A percentile compares a stretch with the other conserved stretches of the same genome.
Conservation (phyloP, 2,329 filamentous ascomycete genomes). For the Talaromyces islandicus region DNA sequence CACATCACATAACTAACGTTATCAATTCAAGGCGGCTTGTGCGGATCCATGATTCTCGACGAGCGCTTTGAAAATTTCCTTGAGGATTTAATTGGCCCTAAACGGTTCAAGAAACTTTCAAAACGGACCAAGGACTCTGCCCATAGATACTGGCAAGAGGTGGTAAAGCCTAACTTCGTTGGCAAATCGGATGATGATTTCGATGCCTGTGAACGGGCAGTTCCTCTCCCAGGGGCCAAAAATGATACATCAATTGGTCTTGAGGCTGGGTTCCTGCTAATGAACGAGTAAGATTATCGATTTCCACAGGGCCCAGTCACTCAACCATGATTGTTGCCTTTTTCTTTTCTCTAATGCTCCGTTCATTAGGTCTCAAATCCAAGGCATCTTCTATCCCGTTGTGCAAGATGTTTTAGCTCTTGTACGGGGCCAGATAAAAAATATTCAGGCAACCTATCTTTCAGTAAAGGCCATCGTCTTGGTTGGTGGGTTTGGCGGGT, state of each 20-base stretch:
- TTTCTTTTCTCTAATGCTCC: not conserved
- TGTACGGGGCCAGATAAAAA: conserved; percentile 16
- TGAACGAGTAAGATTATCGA: conserved; percentile 13
- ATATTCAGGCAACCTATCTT: conserved; percentile 1
- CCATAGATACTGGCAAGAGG: conserved; percentile 24
- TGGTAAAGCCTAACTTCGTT: conserved; percentile 20
- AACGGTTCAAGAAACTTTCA: conserved; percentile 21
- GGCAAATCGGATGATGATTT: conserved; percentile 19
- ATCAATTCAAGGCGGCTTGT: conserved; percentile 20
- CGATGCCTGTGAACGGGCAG: conserved; percentile 15
- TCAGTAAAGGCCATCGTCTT: conserved; percentile 25
- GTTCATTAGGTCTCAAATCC: conserved; percentile 15
- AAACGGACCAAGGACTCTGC: conserved; percentile 20
- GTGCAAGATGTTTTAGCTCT: conserved; percentile 20
- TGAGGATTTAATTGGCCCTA: conserved; percentile 19
- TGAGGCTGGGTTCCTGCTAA: conserved; percentile 13
- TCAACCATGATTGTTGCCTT: not conserved
- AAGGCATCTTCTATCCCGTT: conserved; percentile 24
- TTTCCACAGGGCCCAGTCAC: too few species aligned
- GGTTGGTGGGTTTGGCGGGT: conserved; percentile 35
- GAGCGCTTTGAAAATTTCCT: conserved; percentile 21
- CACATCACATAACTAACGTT: not conserved
- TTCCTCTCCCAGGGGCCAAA: conserved; percentile 18
- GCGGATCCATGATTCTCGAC: conserved; percentile 27
- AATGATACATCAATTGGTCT: conserved; percentile 19